Evolutionary conservation across 768 basidiomycete genomes (phyloP), one percentile per base, ranked within the genome.

Genomic region (Clitopilus passeckerianus): DNA sequence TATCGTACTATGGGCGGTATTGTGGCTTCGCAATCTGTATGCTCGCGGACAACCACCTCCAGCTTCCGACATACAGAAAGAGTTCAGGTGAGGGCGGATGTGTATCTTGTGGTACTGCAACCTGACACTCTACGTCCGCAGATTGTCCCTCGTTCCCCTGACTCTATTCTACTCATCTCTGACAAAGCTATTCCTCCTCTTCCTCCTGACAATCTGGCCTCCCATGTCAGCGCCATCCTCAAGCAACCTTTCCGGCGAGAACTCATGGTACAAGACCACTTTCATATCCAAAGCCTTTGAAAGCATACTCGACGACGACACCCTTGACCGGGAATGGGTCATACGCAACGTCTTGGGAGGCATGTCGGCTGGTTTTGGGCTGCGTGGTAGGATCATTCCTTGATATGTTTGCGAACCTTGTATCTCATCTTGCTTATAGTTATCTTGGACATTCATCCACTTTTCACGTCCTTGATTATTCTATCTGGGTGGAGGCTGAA

Each of bases 281-380:
- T 63, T 67, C 15, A 63, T 57, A n/a, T 64, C 75, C 54, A 73
- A 74, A 15, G 65, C 77, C 60, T 46, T 82, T 22, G 60, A 72
- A 7, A 56, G 67, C n/a, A 76, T 77, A 2, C 76, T 91, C 56
- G 87, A 89, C 62, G 90, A 91, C 55, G 86, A 87, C 61, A 83
- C 81, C 30, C 72, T 93, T 1, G 90, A 93, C 68, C 82, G 89
- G 6, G 90, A 89, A 66, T 94, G 92, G 92, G 75, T 92, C 6
- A 85, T 93, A 4, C 80, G 92, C 23, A 93, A 94, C 64, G 77
- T 93, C 9, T 75, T 94, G 1, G 92, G 92, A 10, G 92, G 92
- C 0, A 87, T 94, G 84, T 87, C 91, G 10, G 88, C 91, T 33
- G 92, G 92, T 1, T 94, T 93, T 69, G 92, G 91, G 0, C 70